A percentile compares a stretch with the other conserved stretches of the same genome.
Conservation (phyloP, 2,329 filamentous ascomycete genomes). For the Exophiala lecanii-corni region DNA sequence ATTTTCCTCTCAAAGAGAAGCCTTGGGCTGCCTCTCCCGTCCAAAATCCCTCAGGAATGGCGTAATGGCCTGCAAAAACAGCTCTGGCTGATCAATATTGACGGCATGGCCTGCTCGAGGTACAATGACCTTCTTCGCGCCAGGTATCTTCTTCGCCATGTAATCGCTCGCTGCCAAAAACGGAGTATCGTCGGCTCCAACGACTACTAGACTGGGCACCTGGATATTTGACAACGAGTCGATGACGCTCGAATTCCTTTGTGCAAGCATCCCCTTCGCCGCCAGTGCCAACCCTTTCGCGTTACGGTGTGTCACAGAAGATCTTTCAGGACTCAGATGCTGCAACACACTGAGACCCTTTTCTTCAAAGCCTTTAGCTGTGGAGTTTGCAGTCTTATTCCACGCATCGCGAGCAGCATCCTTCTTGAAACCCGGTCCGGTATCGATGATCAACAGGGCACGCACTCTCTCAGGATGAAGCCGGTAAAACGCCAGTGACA, state of each 20-base stretch:
- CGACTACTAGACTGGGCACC: slow-evolving; percentile 19
- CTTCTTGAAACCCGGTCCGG: slow-evolving; percentile 21
- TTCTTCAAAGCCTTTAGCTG: slow-evolving; percentile 10
- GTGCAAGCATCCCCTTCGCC: slow-evolving; percentile 21
- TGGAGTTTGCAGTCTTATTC: slow-evolving; percentile 19
- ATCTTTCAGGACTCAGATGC: slow-evolving; percentile 13
- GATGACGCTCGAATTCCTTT: slow-evolving; percentile 14
- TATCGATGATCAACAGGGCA: slow-evolving; percentile 20
- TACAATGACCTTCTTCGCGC: slow-evolving; percentile 17
- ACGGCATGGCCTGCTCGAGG: slow-evolving; percentile 12
- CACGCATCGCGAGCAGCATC: slow-evolving; percentile 14
- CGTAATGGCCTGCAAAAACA: slow-evolving; percentile 15
- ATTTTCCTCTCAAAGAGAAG: background rate
- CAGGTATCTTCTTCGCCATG: slow-evolving; percentile 18
- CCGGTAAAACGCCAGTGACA: slow-evolving; percentile 23
- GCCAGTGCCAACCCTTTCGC: slow-evolving; percentile 16
- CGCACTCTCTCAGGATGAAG: slow-evolving; percentile 8
- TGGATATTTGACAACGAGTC: slow-evolving; percentile 4
- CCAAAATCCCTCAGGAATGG: slow-evolving; percentile 8
- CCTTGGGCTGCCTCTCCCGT: background rate
- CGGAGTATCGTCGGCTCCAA: slow-evolving; percentile 19
- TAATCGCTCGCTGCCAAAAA: slow-evolving; percentile 20
- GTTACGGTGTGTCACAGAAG: slow-evolving; percentile 12
- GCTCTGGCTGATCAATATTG: slow-evolving; percentile 11
- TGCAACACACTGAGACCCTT: slow-evolving; percentile 10